Evolutionary conservation across 2,329 filamentous ascomycete species (phyloP), one percentile per base, ranked within the genome.

Genomic region (Kalmusia sp.): DNA sequence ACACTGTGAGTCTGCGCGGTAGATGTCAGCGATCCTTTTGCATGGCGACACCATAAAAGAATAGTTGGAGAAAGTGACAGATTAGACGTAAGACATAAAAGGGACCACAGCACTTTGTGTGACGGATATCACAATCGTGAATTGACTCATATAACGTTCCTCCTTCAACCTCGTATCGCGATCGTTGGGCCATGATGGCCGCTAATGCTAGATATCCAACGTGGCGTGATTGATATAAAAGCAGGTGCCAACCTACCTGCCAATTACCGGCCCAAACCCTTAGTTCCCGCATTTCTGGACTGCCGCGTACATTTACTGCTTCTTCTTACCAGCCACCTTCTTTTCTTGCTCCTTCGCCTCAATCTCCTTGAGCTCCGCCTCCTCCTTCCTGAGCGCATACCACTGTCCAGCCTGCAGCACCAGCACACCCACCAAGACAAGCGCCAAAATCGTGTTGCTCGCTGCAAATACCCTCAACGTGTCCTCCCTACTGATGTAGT

Each of bases 341-440:
- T 66, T 67, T 57, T 70, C 68, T 27, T 59, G 65, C 30, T 62
- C 66, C 52, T 73, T 73, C 65, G 75, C 77, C 75, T 87, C 84
- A 59, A 88, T 82, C 71, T 86, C 84, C 69, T 85, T 86, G 51
- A 84, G 82, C 75, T 97, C 93, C 72, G 93, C 89, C 68, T 83
- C 83, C 76, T 98, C 93, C 79, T 96, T 96, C 71, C 91, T 84
- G 83, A 98, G 93, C 22, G 95, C 95, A 79, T 99, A 99, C 95
- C 93, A 98, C 83, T 98, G 92, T 9, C 95, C 95, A 17, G 92
- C 92, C 84, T 99, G 95, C 69, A 99, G 78, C 28, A 97, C 91
- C 61, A 99, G 74, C 8, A 99, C 91, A 4, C 95, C 95, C 3
- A 98, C 88, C 48, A 99, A 78, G 25, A 99, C 92, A 38, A 99